Evolutionary conservation across 257 asterid genomes (phyloP), one percentile per base, ranked within the genome.

Genomic region (Solanum rostratum): DNA sequence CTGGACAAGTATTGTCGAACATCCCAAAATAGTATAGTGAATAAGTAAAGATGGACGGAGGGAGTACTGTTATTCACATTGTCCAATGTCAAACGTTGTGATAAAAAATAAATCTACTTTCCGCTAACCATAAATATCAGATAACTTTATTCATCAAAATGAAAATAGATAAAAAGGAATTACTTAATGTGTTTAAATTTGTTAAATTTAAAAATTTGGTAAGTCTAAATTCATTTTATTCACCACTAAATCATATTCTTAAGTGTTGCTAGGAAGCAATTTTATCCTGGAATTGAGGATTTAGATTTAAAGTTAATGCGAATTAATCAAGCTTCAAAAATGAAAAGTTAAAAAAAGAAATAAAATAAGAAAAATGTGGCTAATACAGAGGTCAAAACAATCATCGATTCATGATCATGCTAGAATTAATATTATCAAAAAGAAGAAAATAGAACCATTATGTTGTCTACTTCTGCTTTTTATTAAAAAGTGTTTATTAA

Each of bases 321-420:
- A 16, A 66, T 66, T 16, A 30, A 0, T 66, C 3, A 2, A 14
- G 15, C 18, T 13, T 4, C 20, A 29, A 65, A n/a, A n/a, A n/a
- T n/a, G n/a, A n/a, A n/a, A n/a, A n/a, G n/a, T n/a, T n/a, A n/a
- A n/a, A n/a, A n/a, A n/a, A 13, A 81, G 10, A 24, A 43, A 41
- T 11, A 71, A 41, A n/a, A n/a, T 4, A 29, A 53, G 52, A 30
- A 43, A 82, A 66, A 39, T 87, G 92, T 88, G 88, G 92, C 85
- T 71, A 60, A 76, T 33, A 52, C 85, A 88, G 46, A 74, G 81
- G 95, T 93, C 93, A 93, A 92, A 84, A 91, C 91, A 90, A 93
- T 93, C 93, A 93, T 90, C 92, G 74, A 89, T 86, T 88, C 89
- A 89, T 90, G 90, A 91, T 89, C 54, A 78, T 79, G 80, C 52